Base-by-base conservation (phyloP, 495 filamentous ascomycete species). In the Penicillium lividum region DNA sequence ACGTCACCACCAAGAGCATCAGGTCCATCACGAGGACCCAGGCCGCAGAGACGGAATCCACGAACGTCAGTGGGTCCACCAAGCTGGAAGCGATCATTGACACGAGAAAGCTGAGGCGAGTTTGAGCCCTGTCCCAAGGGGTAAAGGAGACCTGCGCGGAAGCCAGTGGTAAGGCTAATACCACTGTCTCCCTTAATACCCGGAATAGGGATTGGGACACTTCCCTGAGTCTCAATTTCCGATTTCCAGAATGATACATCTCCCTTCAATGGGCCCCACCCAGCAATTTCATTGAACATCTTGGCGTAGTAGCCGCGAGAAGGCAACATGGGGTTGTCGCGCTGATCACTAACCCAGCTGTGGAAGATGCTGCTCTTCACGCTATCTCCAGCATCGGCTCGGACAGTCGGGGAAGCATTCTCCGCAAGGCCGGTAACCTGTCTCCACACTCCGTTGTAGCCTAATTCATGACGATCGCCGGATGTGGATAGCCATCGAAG, bases 1-100 rank as follows among this genome's bases (percentile, higher is more conserved):
- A 95, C 76, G 71, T 98, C 94, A 5, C 94, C 94, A 13, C 94
- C 94, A 5, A 96, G 85, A 4, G 92, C 84, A 73, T 98, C 94
- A 11, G 69, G 59, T 3, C 91, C 89, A 66, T 98, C 94, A 59
- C 84, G 89, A 5, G 93, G 91, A 11, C 94, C 94, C 13, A 98
- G 79, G 4, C 95, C 95, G 22, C 84, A 87, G 38, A 96, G 82
- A 30, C 90, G 88, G 81, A 98, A 98, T 5, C 93, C 94, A 51
- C 94, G 89, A 30, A 98, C 91, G 68, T 96, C 92, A 22, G 92
- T 96, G 0, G 94, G 93, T 0, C 95, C 94, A 46, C 94, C 94
- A 40, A 98, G 90, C 51, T 88, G 84, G 79, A 98, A 98, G 31
- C 94, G 92, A 72, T 98, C 94, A 72, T 93, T 97, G 61, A 97